These are phyloP conservation scores for Cyclocybe aegerita DNA, from an alignment of 768 basidiomycete species.

Conservation along the genomic window DNA sequence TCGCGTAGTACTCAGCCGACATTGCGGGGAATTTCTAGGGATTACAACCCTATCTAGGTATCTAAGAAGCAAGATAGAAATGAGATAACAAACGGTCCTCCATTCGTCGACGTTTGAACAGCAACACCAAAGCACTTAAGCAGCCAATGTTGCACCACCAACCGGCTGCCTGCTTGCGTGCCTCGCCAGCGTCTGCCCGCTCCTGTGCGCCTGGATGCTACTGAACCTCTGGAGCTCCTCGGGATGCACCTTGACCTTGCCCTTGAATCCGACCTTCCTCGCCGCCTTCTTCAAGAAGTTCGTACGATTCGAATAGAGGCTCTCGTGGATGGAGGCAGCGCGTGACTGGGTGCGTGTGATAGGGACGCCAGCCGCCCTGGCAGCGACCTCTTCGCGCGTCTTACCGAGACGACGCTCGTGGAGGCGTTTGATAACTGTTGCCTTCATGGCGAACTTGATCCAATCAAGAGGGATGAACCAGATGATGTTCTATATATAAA, in stretches of 20 bases:
- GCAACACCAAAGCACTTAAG: too few species aligned
- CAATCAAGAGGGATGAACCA: slow-evolving; percentile 96
- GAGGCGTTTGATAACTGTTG: slow-evolving; percentile 82
- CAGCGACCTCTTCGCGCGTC: slow-evolving; percentile 30
- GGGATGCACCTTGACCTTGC: slow-evolving; percentile 73
- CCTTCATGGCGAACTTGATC: slow-evolving; percentile 97
- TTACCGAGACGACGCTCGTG: slow-evolving; percentile 63
- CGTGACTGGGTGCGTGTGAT: slow-evolving; percentile 88
- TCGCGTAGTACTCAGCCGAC: too few species aligned
- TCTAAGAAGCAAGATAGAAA: too few species aligned
- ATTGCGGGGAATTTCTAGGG: too few species aligned
- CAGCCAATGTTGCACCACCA: too few species aligned
- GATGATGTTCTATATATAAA: slow-evolving; percentile 70
- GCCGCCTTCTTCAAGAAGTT: slow-evolving; percentile 87
- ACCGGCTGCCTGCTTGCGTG: slow-evolving; percentile 47
- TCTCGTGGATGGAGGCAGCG: slow-evolving; percentile 89
- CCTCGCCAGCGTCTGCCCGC: slow-evolving; percentile 74
- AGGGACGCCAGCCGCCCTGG: slow-evolving; percentile 49
- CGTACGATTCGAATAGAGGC: slow-evolving; percentile 93
- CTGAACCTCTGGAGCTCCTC: slow-evolving; percentile 85
- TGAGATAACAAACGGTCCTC: too few species aligned
- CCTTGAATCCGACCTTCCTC: slow-evolving; percentile 85
- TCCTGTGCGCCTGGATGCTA: slow-evolving; percentile 78
- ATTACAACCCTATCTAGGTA: too few species aligned
- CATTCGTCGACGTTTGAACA: too few species aligned